Evolutionary conservation across 2,329 filamentous ascomycete genomes (phyloP), one percentile per base, ranked within the genome.

Genomic region (Rhynchosporium agropyri): DNA sequence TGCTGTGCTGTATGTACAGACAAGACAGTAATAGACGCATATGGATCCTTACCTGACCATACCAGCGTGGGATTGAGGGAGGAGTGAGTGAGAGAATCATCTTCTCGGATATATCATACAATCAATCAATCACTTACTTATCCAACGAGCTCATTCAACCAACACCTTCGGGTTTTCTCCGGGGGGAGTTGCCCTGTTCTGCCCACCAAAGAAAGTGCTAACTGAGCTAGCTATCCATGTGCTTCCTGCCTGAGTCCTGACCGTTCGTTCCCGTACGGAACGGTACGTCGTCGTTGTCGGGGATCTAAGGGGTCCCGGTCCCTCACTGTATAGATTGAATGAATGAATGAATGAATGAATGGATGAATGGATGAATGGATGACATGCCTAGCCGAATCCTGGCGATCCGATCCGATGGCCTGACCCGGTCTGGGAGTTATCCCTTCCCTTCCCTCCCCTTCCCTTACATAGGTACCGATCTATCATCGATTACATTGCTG

Each of bases 1-100:
- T 43, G 2, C 20, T 20, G 20, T 43, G 2, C 20, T 20, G 20
- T 20, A 20, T 20, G 1, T 20, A 20, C 20, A 20, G 20, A 20
- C 20, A 20, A 20, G 20, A 20, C 20, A 20, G 20, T 20, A 20
- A 20, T 20, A 1, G 20, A 20, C 20, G 20, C 20, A 20, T 20
- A 20, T 20, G 20, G 1, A 20, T 20, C 45, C 48, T 9, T 29
- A 10, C 42, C 26, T 56, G 13, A 5, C 15, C 13, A 42, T 8
- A 31, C 13, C 26, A 7, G 51, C 61, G 63, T 63, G 63, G 61
- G 63, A 61, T 61, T 61, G 60, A 43, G 54, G 3, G 38, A 40
- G 51, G 51, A 20, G 15, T 26, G 58, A 46, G 57, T 4, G 36
- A 40, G 51, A 33, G 8, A 31, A 15, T 61, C 20, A 20, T 20